Evolutionary conservation across 163 green algal genomes (phyloP).

Genomic region (Smithsoniella earleae): DNA sequence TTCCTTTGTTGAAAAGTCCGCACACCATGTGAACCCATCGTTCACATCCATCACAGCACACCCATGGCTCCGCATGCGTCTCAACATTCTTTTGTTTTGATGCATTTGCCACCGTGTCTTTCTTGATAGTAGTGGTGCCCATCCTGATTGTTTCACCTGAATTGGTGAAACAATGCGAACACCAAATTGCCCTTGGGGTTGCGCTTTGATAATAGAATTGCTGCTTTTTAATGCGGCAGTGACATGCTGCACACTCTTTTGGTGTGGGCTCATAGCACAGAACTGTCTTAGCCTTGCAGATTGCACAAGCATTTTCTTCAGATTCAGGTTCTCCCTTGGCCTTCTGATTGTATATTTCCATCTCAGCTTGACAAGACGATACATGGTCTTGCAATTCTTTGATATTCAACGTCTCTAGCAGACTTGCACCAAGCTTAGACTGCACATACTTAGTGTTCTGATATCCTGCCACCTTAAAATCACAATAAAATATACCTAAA

Average conservation of each 20-base stretch:
- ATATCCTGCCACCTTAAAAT: too few relatives aligned
- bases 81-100: constrained; percentile 66
- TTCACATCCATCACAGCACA: constrained; percentile 89
- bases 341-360: not conserved
- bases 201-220: constrained; percentile 17
- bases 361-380: constrained; percentile 9
- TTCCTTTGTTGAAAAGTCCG: constrained; percentile 90
- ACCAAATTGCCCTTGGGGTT: constrained; percentile 19
- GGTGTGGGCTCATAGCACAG: constrained; percentile 18
- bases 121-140: constrained; percentile 14
- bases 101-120: not conserved
- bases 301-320: not conserved
- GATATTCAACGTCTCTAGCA: constrained; percentile 22
- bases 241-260: constrained; percentile 18
- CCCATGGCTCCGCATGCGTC: constrained; percentile 87
- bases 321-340: not conserved
- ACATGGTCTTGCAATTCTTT: not conserved
- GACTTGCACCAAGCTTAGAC: constrained; percentile 24
- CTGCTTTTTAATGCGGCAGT: constrained; percentile 31
- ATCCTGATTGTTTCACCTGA: constrained; percentile 5
- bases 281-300: not conserved
- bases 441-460: too few relatives aligned
- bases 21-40: constrained; percentile 93
- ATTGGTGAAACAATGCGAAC: not conserved
- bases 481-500: too few relatives aligned